Evolutionary conservation across 2,329 filamentous ascomycete genomes (phyloP).

Genomic region (Parasarocladium wereldwijsianum): DNA sequence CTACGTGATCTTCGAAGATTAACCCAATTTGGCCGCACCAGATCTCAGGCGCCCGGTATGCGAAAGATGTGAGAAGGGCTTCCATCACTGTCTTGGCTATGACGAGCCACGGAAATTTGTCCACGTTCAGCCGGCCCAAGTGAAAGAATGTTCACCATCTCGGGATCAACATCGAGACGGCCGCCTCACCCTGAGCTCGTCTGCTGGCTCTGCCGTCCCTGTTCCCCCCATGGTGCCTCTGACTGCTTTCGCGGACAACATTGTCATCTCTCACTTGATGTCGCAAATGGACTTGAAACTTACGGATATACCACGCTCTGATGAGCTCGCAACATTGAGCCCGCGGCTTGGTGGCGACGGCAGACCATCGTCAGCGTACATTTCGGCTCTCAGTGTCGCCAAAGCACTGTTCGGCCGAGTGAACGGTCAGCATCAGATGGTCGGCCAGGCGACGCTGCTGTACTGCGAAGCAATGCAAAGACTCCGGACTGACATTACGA

Average conservation of each 20-base stretch:
- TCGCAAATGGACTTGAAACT: not conserved
- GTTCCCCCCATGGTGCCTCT: not conserved
- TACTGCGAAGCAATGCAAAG: not conserved
- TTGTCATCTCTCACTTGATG: not conserved
- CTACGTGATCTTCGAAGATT: not conserved
- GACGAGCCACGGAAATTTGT: not conserved
- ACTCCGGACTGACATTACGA: not conserved
- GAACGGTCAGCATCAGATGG: not conserved
- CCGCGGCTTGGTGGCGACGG: not conserved
- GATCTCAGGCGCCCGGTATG: not conserved
- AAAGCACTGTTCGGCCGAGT: constrained; percentile 1
- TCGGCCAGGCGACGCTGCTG: not conserved
- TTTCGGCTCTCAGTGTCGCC: constrained; percentile 1
- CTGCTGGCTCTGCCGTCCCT: not conserved
- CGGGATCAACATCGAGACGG: not conserved
- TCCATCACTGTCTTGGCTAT: not conserved
- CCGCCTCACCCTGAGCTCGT: not conserved
- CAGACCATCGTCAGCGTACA: not conserved
- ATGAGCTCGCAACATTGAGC: not conserved
- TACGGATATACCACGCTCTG: not conserved
- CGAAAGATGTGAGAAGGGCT: not conserved
- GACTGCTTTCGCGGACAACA: not conserved
- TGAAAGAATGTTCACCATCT: not conserved
- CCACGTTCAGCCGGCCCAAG: not conserved
- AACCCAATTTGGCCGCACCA: not conserved